These are phyloP conservation scores for Plantago major DNA, from an alignment of 257 asterid species.

Conservation along the genomic window DNA sequence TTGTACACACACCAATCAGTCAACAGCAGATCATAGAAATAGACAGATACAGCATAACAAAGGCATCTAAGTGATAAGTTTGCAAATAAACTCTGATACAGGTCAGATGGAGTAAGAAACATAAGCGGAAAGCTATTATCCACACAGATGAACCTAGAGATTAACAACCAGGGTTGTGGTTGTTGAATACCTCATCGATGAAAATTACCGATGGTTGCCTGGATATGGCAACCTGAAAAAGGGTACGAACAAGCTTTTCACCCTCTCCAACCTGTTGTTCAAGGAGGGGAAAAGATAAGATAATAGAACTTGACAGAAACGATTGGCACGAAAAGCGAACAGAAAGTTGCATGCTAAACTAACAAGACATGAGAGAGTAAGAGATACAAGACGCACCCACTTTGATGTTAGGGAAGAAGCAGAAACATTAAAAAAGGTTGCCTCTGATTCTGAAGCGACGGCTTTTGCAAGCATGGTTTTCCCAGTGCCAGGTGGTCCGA, in stretches of 20 bases:
- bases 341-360: conserved; percentile 13
- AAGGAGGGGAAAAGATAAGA: conserved; percentile 18
- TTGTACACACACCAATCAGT: conserved; percentile 16
- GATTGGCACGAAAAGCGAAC: conserved; percentile 6
- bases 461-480: conserved; percentile 99
- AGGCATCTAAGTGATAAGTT: too few relatives aligned
- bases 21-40: conserved; percentile 3
- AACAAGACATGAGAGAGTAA: conserved; percentile 7
- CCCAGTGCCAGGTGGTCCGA: conserved; percentile 99
- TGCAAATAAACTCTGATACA: neutral
- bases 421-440: conserved; percentile 93
- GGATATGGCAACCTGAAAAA: conserved; percentile 86
- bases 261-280: conserved; percentile 90
- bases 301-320: conserved; percentile 8
- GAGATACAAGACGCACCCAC: conserved; percentile 65
- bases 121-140: conserved; percentile 1
- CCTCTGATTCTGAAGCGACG: conserved; percentile 97
- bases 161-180: conserved; percentile 8
- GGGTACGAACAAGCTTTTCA: conserved; percentile 96
- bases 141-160: conserved; percentile 12
- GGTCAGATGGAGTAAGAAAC: neutral
- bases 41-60: conserved; percentile 10
- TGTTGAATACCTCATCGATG: conserved; percentile 83
- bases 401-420: conserved; percentile 97
- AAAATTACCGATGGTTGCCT: conserved; percentile 95